Percentiles rank a stretch among this genome's conserved stretches.
phyloP scores from a whole-genome alignment of 2,329 filamentous ascomycete genomes.

The Decorospora gaudefroyi region DNA sequence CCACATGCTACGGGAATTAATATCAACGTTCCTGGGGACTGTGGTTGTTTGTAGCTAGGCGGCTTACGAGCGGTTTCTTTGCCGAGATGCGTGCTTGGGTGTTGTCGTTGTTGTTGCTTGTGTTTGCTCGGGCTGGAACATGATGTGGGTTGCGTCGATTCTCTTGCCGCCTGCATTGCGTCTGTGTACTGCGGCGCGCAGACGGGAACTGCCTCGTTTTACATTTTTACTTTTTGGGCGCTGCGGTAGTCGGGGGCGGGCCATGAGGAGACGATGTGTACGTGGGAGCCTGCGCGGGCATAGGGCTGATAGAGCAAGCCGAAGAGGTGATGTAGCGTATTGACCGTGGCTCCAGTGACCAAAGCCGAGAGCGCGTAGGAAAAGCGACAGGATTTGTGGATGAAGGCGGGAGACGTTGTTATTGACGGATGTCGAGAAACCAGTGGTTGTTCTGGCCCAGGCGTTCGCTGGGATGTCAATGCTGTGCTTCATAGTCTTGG shows the following conservation, averaged over 20 bases:
- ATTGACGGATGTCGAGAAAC: neutral
- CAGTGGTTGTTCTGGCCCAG: neutral
- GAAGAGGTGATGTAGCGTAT: too few relatives aligned
- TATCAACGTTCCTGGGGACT: too few relatives aligned
- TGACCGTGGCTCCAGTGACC: neutral
- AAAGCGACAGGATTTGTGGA: neutral
- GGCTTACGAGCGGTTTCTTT: constrained; percentile 4
- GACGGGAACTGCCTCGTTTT: neutral
- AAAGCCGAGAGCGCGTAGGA: neutral
- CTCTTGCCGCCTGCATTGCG: neutral
- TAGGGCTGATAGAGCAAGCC: too few relatives aligned
- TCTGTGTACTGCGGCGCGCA: neutral
- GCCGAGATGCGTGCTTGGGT: neutral
- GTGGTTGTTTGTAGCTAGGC: neutral
- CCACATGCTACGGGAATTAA: too few relatives aligned
- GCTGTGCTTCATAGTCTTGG: neutral
- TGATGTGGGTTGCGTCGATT: neutral
- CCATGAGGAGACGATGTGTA: neutral
- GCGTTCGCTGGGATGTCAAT: neutral
- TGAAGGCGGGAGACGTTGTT: neutral
- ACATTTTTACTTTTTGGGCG: neutral
- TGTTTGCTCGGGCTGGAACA: too few relatives aligned
- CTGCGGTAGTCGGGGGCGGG: neutral
- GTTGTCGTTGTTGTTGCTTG: neutral
- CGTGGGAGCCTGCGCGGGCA: neutral